Conservation (phyloP, 2,329 filamentous ascomycete genomes). For the Pseudopithomyces chartarum region DNA sequence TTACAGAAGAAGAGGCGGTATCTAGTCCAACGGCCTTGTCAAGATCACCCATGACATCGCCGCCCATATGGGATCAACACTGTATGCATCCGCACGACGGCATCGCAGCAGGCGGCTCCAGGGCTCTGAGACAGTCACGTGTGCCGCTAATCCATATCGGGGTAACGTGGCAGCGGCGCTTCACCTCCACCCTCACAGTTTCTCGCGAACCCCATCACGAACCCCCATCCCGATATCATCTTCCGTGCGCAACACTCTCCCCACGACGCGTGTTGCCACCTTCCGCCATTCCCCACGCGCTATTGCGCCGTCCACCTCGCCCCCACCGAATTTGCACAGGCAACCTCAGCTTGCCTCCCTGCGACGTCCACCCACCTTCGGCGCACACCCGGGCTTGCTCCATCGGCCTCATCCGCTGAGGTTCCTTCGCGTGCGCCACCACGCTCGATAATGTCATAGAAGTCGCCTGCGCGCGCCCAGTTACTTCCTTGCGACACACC, state of each 20-base stretch:
- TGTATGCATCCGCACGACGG: not conserved
- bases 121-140: not conserved
- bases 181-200: constrained; percentile 4
- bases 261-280: constrained; percentile 39
- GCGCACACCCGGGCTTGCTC: constrained; percentile 33
- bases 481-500: constrained; percentile 29
- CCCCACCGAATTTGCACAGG: constrained; percentile 34
- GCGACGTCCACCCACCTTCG: constrained; percentile 36
- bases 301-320: constrained; percentile 27
- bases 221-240: constrained; percentile 38
- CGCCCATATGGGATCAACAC: not conserved
- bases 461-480: constrained; percentile 28
- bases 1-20: constrained; percentile 8
- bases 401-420: constrained; percentile 39
- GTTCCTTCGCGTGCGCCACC: constrained; percentile 31
- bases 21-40: not conserved
- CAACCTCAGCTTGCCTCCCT: constrained; percentile 33
- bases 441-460: constrained; percentile 44
- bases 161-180: constrained; percentile 4
- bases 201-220: constrained; percentile 34
- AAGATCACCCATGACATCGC: not conserved
- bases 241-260: constrained; percentile 42
- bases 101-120: not conserved
- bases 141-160: not conserved
- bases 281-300: constrained; percentile 28